Conservation (phyloP, 2,329 filamentous ascomycete species). For the Aspergillus neoniger region DNA sequence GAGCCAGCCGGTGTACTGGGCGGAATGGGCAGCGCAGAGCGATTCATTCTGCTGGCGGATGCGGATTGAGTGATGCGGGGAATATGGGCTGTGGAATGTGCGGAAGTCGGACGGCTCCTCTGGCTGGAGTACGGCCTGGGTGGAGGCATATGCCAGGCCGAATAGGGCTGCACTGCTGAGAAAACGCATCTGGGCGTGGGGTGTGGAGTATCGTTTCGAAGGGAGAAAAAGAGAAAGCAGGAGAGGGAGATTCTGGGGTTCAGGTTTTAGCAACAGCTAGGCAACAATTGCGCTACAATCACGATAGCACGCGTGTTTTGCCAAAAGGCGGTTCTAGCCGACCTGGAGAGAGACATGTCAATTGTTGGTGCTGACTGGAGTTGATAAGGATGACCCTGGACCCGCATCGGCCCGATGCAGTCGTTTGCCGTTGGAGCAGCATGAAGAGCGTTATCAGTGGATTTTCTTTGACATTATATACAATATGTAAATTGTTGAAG, state of each 20-base stretch:
- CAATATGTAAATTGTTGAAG: not conserved
- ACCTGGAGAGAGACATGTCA: no score
- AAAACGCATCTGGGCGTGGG: not conserved
- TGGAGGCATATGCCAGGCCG: not conserved
- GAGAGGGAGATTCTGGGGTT: not conserved
- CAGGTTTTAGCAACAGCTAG: no score
- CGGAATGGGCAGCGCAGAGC: constrained; percentile 28
- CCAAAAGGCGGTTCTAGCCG: no score
- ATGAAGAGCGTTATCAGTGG: not conserved
- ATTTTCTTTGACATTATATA: not conserved
- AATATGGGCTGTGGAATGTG: constrained; percentile 9
- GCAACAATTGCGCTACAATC: no score
- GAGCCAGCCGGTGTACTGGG: constrained; percentile 33
- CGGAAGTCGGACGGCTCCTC: not conserved
- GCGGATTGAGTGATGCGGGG: constrained; percentile 22
- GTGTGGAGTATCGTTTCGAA: not conserved
- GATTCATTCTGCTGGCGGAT: constrained; percentile 30
- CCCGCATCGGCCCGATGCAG: not conserved
- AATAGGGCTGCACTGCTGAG: not conserved
- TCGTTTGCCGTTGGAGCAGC: not conserved
- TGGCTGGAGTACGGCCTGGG: not conserved
- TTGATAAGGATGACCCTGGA: not conserved
- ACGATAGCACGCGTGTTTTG: no score
- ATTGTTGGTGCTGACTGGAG: no score
- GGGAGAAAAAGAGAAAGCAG: not conserved